A percentile compares a stretch with the other conserved stretches of the same genome.
Conservation (phyloP, 352 stramenopile genomes). For the Pythium aquatile region DNA sequence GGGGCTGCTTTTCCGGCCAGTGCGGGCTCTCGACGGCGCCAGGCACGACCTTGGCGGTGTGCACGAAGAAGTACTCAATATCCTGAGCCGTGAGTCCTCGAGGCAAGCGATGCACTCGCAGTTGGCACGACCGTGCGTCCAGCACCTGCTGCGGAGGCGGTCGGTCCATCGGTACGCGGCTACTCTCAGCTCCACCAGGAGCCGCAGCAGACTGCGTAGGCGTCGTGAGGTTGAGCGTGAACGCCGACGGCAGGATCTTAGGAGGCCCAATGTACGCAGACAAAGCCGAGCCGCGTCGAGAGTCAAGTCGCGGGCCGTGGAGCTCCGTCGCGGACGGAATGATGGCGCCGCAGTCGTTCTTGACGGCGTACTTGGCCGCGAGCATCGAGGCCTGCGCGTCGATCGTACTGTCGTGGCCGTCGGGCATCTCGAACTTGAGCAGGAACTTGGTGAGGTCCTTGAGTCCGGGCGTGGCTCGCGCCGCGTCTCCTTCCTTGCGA, state of each 20-base stretch:
- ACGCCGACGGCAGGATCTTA: conserved; percentile 44
- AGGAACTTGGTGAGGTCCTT: conserved; percentile 79
- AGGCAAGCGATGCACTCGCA: conserved; percentile 74
- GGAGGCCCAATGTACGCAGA: conserved; percentile 34
- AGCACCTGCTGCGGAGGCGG: conserved; percentile 18
- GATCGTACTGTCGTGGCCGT: conserved; percentile 83
- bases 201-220: conserved; percentile 11
- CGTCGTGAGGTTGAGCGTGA: conserved; percentile 30
- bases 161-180: conserved; percentile 19
- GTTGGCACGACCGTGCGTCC: conserved; percentile 56
- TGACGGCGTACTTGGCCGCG: conserved; percentile 73
- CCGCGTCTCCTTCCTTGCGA: conserved; percentile 41
- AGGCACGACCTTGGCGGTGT: conserved; percentile 62
- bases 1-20: conserved; percentile 60
- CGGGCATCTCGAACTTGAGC: conserved; percentile 81
- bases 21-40: conserved; percentile 61
- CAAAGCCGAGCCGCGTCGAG: neutral
- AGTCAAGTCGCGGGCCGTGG: conserved; percentile 37
- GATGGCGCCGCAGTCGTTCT: conserved; percentile 52
- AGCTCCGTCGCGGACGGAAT: conserved; percentile 69
- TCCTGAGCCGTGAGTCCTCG: conserved; percentile 60
- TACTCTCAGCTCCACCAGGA: neutral
- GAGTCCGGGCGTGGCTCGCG: conserved; percentile 55
- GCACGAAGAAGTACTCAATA: conserved; percentile 70
- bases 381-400: conserved; percentile 87